phyloP scores from a whole-genome alignment of 2,329 filamentous ascomycete genomes.

The Paraphoma sp. region DNA sequence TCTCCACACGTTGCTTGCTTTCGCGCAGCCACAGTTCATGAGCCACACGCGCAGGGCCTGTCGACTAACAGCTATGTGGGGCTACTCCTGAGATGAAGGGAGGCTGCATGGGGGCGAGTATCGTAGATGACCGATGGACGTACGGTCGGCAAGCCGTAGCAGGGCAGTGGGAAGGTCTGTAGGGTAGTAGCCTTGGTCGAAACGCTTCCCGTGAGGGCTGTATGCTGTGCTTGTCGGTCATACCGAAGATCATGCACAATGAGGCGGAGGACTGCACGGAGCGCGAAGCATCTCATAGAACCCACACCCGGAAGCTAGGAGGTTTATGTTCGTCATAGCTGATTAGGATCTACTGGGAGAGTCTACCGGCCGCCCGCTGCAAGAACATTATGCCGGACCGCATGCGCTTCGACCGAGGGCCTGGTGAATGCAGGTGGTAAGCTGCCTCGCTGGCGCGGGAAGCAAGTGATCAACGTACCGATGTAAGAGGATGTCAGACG shows the following conservation, averaged over 20 bases:
- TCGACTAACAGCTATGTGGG: constrained; percentile 4
- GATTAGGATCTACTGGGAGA: neutral
- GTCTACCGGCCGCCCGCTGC: neutral
- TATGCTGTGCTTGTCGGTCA: constrained; percentile 7
- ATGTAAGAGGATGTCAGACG: neutral
- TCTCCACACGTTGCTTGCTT: constrained; percentile 4
- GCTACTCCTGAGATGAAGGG: constrained; percentile 1
- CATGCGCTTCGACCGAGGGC: too few species aligned
- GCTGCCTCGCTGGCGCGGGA: neutral
- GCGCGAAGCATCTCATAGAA: too few species aligned
- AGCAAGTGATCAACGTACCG: neutral
- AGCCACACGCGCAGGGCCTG: constrained; percentile 12
- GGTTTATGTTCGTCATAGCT: constrained; percentile 4
- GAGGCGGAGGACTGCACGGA: too few species aligned
- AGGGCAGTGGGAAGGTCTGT: constrained; percentile 8
- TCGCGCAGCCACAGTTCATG: constrained; percentile 10
- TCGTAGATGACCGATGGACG: neutral
- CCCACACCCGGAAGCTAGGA: too few species aligned
- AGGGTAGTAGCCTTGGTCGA: neutral
- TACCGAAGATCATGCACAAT: constrained; percentile 3
- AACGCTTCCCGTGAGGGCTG: neutral
- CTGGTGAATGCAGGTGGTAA: too few species aligned
- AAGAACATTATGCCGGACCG: too few species aligned
- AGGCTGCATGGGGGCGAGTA: neutral
- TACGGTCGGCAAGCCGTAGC: constrained; percentile 5